A percentile compares a stretch with the other conserved stretches of the same genome.
These are phyloP conservation scores for Melaleuca alternifolia DNA, from an alignment of 345 rosid genomes.

Conservation along the genomic window DNA sequence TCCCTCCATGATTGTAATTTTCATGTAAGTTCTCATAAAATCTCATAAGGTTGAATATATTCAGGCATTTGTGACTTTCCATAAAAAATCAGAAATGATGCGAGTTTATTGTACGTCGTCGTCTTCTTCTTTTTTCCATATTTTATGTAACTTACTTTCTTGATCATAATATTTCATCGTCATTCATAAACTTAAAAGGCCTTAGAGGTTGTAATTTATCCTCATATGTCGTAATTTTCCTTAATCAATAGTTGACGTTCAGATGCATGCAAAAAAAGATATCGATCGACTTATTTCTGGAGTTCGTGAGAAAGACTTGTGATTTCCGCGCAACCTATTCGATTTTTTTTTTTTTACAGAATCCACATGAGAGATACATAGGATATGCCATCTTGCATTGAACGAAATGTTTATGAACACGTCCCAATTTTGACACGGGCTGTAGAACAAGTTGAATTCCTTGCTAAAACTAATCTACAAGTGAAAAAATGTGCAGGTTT, in stretches of 20 bases:
- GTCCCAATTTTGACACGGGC: no score
- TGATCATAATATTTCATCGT: neutral
- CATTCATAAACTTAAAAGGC: neutral
- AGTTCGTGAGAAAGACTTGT: no score
- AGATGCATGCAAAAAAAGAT: neutral
- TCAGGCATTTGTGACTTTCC: rapidly evolving
- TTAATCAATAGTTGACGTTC: neutral
- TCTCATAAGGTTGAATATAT: neutral
- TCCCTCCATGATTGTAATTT: neutral
- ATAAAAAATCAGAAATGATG: neutral
- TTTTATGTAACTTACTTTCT: neutral
- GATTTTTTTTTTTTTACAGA: no score
- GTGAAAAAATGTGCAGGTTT: no score
- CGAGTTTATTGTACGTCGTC: neutral
- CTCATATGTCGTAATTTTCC: neutral
- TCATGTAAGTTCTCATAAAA: neutral
- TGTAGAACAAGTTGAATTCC: no score
- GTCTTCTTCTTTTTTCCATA: rapidly evolving
- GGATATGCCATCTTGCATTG: no score
- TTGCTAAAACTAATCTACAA: no score
- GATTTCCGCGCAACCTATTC: no score
- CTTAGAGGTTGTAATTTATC: neutral
- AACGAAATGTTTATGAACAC: no score
- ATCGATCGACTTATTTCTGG: neutral
- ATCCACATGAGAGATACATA: no score